Percentiles rank a stretch among this genome's conserved stretches.
These are phyloP conservation scores for Corynespora cassiicola DNA, from an alignment of 2,329 filamentous ascomycete species.

Conservation along the genomic window DNA sequence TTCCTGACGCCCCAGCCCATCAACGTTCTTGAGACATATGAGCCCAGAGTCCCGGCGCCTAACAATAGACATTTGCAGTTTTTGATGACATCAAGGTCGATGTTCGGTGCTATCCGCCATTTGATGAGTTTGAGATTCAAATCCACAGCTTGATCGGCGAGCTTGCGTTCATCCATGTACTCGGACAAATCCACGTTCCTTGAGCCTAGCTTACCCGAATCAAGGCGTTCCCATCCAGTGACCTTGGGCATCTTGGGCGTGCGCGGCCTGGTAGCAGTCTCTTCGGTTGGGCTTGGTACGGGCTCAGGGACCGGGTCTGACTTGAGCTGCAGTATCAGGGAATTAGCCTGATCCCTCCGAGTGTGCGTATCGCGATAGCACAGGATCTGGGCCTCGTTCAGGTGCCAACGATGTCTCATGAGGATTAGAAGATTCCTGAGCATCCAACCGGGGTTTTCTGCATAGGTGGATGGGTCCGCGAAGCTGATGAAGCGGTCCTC, in stretches of 20 bases:
- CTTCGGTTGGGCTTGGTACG: slow-evolving; percentile 15
- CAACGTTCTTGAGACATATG: slow-evolving; percentile 89
- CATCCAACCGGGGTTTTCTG: slow-evolving; percentile 89
- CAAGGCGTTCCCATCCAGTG: slow-evolving; percentile 92
- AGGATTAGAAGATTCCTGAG: slow-evolving; percentile 87
- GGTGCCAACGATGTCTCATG: slow-evolving; percentile 79
- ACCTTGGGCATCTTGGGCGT: slow-evolving; percentile 77
- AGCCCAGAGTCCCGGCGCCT: slow-evolving; percentile 90
- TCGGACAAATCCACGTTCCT: slow-evolving; percentile 84
- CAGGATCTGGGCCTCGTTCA: slow-evolving; percentile 80
- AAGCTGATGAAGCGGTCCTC: slow-evolving; percentile 86
- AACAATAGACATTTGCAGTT: slow-evolving; percentile 87
- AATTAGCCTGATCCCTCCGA: slow-evolving; percentile 79
- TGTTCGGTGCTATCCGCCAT: slow-evolving; percentile 89
- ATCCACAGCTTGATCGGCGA: slow-evolving; percentile 94
- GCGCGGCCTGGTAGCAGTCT: slow-evolving; percentile 25
- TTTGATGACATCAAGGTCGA: slow-evolving; percentile 89
- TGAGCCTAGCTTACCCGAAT: slow-evolving; percentile 76
- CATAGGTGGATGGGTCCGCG: slow-evolving; percentile 90
- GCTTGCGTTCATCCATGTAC: slow-evolving; percentile 87
- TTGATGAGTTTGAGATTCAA: slow-evolving; percentile 98
- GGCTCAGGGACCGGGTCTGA: slow-evolving; percentile 25
- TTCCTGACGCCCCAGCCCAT: slow-evolving; percentile 96
- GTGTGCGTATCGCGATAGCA: slow-evolving; percentile 88
- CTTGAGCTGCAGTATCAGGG: slow-evolving; percentile 69